Evolutionary conservation across 2,329 filamentous ascomycete species (phyloP).

Genomic region (Amylocarpus encephaloides): DNA sequence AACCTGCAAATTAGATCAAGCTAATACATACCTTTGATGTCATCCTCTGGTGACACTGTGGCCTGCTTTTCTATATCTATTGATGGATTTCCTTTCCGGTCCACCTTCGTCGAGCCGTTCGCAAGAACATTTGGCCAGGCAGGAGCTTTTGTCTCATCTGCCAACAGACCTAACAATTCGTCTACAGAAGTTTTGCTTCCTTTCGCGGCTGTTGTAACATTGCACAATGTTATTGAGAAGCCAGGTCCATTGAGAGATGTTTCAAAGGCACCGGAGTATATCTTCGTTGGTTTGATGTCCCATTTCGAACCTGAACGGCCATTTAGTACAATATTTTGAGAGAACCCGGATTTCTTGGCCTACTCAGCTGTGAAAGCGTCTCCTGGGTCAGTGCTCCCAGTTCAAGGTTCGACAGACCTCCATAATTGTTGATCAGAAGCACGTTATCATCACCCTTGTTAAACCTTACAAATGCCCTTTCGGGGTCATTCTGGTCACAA

Average conservation of each 20-base stretch:
- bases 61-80: conserved; percentile 20
- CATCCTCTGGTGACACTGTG: conserved; percentile 14
- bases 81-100: conserved; percentile 2
- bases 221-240: conserved; percentile 49
- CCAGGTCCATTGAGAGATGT: conserved; percentile 50
- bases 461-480: conserved; percentile 44
- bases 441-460: conserved; percentile 40
- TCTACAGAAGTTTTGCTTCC: conserved; percentile 19
- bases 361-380: conserved; percentile 33
- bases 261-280: conserved; percentile 44
- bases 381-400: conserved; percentile 45
- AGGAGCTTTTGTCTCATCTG: conserved; percentile 43
- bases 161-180: conserved; percentile 42
- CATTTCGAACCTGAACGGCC: conserved; percentile 35
- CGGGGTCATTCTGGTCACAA: conserved; percentile 40
- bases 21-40: conserved; percentile 16
- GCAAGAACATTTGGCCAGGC: conserved; percentile 25
- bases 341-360: not conserved
- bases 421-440: conserved; percentile 53
- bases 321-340: not conserved
- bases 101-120: conserved; percentile 20
- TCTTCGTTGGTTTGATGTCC: conserved; percentile 41
- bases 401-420: conserved; percentile 52
- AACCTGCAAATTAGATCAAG: conserved; percentile 1
- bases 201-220: conserved; percentile 36